Evolutionary conservation across 2,329 filamentous ascomycete genomes (phyloP), one percentile per base, ranked within the genome.

Genomic region (Cercospora sp.): DNA sequence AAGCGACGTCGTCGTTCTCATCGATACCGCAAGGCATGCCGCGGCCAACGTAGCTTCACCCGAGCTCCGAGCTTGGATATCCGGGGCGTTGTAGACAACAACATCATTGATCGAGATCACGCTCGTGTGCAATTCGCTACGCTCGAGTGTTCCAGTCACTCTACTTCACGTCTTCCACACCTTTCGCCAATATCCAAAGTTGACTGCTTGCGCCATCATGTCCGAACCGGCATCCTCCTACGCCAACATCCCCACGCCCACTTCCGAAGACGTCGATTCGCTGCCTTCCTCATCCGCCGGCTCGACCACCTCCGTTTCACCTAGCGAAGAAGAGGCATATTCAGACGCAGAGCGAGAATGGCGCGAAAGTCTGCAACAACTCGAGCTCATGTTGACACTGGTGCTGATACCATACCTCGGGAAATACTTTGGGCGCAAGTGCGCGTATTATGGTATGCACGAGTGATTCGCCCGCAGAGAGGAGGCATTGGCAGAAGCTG

Each of bases 281-380:
- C 77, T 85, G 4, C 83, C 83, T 48, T 84, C 82, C 10, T 82
- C 85, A 26, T 84, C 85, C 3, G 84, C 85, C 65, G 80, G 78
- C 60, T 75, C 74, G 60, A 82, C 81, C 45, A 85, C 83, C 31
- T 82, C 83, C 3, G 79, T 81, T 68, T 84, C 80, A 65, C 82
- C 82, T n/a, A 78, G 74, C 64, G 78, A 79, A 66, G 76, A 78
- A 26, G 76, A 76, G 63, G 88, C 90, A 40, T 78, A 76, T 68
- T 93, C 91, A 45, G 94, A 98, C 78, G 95, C 95, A 9, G 94
- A 99, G 80, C 87, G 88, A 69, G 94, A 99, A 82, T 99, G 95
- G 95, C 91, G 94, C 75, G 92, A 94, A 76, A 97, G 92, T 75
- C 83, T 99, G 71, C 92, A 97, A 80, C 95, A 99, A 82, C 82